Evolutionary conservation across 2,329 filamentous ascomycete species (phyloP).

Genomic region (Chaetothyriales sp.): DNA sequence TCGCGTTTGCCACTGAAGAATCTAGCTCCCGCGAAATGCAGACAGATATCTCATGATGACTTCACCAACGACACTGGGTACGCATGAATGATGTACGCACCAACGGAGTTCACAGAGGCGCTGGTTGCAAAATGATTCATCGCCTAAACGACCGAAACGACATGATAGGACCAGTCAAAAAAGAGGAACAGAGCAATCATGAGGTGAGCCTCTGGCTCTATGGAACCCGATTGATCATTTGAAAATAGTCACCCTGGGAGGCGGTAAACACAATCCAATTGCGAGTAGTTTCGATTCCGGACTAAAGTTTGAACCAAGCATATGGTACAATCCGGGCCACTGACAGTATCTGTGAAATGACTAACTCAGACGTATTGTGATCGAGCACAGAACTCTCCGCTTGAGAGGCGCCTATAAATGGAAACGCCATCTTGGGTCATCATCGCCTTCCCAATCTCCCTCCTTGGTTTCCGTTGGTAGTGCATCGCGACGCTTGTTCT

Average conservation of each 20-base stretch:
- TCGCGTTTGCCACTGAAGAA: too few relatives aligned
- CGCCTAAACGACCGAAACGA: not conserved
- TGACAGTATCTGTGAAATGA: not conserved
- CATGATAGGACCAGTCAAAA: not conserved
- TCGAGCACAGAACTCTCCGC: not conserved
- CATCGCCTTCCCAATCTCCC: conserved; percentile 21
- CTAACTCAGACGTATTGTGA: not conserved
- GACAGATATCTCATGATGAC: too few relatives aligned
- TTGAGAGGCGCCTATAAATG: conserved; percentile 4
- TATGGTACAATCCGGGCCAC: not conserved
- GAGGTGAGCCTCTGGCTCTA: not conserved
- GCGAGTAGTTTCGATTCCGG: too few relatives aligned
- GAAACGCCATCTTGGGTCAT: conserved; percentile 18
- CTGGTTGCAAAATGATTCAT: not conserved
- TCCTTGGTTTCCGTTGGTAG: conserved; percentile 13
- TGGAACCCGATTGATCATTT: too few relatives aligned
- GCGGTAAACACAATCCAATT: not conserved
- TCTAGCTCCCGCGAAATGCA: too few relatives aligned
- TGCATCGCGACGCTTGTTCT: conserved; percentile 35
- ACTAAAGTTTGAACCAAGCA: not conserved
- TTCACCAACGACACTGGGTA: too few relatives aligned
- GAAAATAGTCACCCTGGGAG: not conserved
- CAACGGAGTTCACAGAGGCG: not conserved
- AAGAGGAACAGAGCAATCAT: not conserved
- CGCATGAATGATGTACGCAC: too few relatives aligned